These are phyloP conservation scores for Leccinellum rugosiceps DNA, from an alignment of 768 basidiomycete species.

Conservation along the genomic window DNA sequence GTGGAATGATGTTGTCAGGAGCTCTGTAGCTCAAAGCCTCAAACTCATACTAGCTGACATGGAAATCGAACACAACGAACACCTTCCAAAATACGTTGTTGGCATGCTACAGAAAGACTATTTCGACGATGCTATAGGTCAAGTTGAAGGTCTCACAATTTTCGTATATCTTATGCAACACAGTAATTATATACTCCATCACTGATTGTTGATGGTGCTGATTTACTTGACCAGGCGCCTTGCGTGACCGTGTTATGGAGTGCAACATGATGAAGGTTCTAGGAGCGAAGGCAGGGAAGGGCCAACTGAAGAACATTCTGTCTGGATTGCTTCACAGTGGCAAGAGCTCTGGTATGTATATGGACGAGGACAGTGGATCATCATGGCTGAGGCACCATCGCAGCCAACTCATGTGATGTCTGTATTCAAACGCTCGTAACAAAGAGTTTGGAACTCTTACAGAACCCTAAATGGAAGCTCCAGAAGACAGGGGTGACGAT, in stretches of 20 bases:
- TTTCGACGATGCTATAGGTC: constrained; percentile 22
- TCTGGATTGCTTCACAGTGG: constrained; percentile 22
- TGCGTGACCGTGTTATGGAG: constrained; percentile 10
- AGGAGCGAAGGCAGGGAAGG: constrained; percentile 12
- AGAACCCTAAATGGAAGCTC: constrained; percentile 4
- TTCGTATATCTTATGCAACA: constrained; percentile 21
- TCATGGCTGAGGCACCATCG: neutral
- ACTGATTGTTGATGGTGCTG: neutral
- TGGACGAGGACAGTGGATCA: neutral
- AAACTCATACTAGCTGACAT: no score
- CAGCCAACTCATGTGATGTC: neutral
- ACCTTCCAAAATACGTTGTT: constrained; percentile 9
- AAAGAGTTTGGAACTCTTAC: constrained; percentile 6
- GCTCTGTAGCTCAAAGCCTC: no score
- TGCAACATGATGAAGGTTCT: constrained; percentile 18
- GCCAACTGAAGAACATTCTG: constrained; percentile 12
- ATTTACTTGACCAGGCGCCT: constrained; percentile 6
- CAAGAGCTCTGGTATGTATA: constrained; percentile 4
- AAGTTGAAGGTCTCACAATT: constrained; percentile 22
- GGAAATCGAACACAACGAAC: constrained; percentile 3
- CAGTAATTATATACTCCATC: constrained; percentile 9
- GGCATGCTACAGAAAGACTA: constrained; percentile 20
- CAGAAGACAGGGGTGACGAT: constrained; percentile 25
- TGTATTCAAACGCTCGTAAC: constrained; percentile 8
- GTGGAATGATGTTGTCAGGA: no score